phyloP scores from a whole-genome alignment of 2,329 filamentous ascomycete species.

The Aureobasidium sp. region DNA sequence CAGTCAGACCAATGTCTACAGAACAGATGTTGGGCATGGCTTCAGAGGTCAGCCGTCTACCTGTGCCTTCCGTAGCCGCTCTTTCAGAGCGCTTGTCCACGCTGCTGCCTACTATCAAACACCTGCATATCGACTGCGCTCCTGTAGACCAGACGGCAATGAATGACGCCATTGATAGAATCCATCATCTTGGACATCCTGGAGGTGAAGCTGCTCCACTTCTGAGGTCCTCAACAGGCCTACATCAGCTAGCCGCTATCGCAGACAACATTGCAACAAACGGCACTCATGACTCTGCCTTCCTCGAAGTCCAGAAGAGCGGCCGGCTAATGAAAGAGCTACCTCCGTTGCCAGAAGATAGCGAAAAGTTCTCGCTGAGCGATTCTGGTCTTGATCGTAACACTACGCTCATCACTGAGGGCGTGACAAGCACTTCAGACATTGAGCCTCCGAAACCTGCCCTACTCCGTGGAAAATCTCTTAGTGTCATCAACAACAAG shows the following conservation, averaged over 20 bases:
- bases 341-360: conserved; percentile 27
- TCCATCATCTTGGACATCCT: conserved; percentile 24
- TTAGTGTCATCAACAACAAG: conserved; percentile 4
- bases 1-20: conserved; percentile 31
- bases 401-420: conserved; percentile 5
- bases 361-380: conserved; percentile 14
- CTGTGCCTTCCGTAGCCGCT: conserved; percentile 39
- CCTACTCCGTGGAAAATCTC: conserved; percentile 24
- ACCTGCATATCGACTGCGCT: conserved; percentile 32
- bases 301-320: conserved; percentile 17
- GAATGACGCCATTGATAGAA: conserved; percentile 32
- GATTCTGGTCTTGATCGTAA: conserved; percentile 11
- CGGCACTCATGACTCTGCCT: conserved; percentile 30
- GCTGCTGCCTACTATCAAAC: conserved; percentile 38
- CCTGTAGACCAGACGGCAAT: conserved; percentile 30
- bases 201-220: conserved; percentile 20
- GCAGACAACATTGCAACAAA: conserved; percentile 32
- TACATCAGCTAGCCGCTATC: conserved; percentile 31
- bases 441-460: conserved; percentile 18
- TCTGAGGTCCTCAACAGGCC: conserved; percentile 30
- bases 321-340: conserved; percentile 29
- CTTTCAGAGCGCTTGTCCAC: conserved; percentile 41
- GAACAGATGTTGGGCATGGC: conserved; percentile 35
- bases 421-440: not conserved
- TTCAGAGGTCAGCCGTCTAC: conserved; percentile 39